Conservation (phyloP, 352 stramenopile species). For the Peronospora destructor region DNA sequence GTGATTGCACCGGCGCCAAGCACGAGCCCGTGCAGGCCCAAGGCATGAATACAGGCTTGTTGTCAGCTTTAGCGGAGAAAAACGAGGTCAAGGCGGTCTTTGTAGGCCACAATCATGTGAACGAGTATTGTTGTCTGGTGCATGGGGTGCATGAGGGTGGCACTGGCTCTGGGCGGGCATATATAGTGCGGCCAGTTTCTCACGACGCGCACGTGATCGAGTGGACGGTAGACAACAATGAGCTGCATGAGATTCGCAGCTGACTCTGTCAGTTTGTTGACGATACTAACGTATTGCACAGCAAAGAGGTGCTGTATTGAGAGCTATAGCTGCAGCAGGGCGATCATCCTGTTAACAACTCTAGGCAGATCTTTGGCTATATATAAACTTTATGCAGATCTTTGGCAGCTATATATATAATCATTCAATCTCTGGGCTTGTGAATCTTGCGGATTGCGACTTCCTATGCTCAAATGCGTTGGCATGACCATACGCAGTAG, state of each 20-base stretch:
- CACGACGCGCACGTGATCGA: conserved; percentile 45
- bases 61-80: conserved; percentile 32
- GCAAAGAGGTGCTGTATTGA: conserved; percentile 27
- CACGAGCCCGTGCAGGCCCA: conserved; percentile 34
- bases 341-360: too few relatives aligned
- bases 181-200: conserved; percentile 28
- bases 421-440: background rate
- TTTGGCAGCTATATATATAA: background rate
- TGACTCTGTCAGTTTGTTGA: conserved; percentile 39
- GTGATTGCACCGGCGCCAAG: conserved; percentile 27
- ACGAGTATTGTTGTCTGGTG: too few relatives aligned
- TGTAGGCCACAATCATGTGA: conserved; percentile 48
- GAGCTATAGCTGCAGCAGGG: conserved; percentile 16
- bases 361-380: too few relatives aligned
- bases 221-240: conserved; percentile 35
- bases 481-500: background rate
- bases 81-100: conserved; percentile 58
- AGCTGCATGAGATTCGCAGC: conserved; percentile 37
- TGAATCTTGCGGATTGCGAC: background rate
- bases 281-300: conserved; percentile 18
- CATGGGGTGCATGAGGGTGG: conserved; percentile 33
- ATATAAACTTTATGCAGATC: too few relatives aligned
- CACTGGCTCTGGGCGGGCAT: conserved; percentile 35
- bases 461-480: background rate
- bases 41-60: conserved; percentile 38